phyloP scores from a whole-genome alignment of 1,284 basidiomycete species.

The Hymenochaete sp. region DNA sequence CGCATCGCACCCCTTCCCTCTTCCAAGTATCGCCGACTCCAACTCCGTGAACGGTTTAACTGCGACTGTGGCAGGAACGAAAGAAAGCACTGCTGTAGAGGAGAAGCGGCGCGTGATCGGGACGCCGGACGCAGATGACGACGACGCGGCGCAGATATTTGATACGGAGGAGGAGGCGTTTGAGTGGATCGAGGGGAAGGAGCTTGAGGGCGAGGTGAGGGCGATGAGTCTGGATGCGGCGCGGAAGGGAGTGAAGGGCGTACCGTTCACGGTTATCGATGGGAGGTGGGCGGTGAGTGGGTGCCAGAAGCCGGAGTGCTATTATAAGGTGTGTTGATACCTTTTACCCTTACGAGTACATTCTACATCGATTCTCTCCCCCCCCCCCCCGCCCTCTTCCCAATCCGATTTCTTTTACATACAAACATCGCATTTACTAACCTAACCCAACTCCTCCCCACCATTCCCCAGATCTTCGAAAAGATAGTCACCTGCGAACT shows the following conservation, averaged over 20 bases:
- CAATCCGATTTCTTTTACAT: background rate
- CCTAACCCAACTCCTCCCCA: too few species aligned
- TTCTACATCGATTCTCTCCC: background rate
- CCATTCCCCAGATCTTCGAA: background rate
- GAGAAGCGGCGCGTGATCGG: too few species aligned
- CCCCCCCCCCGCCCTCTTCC: too few species aligned
- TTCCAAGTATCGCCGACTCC: constrained; percentile 47
- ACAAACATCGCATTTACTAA: too few species aligned
- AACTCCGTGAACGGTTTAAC: background rate
- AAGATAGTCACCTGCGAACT: background rate
- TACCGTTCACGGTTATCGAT: constrained; percentile 74
- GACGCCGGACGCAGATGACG: constrained; percentile 2
- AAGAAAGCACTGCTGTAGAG: too few species aligned
- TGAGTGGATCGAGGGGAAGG: constrained; percentile 46
- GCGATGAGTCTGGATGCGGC: constrained; percentile 60
- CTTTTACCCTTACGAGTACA: background rate
- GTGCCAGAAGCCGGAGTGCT: constrained; percentile 64
- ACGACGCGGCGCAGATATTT: constrained; percentile 9
- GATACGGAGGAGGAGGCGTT: constrained; percentile 7
- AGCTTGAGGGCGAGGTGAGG: constrained; percentile 58
- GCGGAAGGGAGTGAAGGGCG: constrained; percentile 65
- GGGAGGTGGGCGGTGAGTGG: constrained; percentile 72
- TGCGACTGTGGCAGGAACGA: background rate
- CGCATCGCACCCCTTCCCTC: constrained; percentile 40
- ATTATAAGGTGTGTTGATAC: constrained; percentile 46